phyloP scores from a whole-genome alignment of 305 asterid genomes.

The Fraxinus sp. region DNA sequence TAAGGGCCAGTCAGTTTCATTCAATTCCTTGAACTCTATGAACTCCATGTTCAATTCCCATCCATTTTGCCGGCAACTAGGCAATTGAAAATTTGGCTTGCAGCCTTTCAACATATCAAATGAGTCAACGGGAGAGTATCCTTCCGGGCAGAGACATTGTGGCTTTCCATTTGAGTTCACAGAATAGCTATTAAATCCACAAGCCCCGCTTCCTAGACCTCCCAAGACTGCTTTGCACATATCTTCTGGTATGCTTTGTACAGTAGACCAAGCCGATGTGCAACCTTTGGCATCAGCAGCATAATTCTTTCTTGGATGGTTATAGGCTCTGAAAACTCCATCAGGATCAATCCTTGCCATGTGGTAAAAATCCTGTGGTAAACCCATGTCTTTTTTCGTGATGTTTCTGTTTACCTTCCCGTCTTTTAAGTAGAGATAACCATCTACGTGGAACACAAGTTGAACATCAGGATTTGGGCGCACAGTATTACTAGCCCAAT shows the following conservation, averaged over 20 bases:
- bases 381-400: background rate
- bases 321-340: constrained; percentile 35
- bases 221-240: constrained; percentile 14
- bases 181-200: constrained; percentile 39
- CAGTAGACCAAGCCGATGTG: constrained; percentile 23
- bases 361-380: constrained; percentile 22
- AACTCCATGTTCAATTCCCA: constrained; percentile 18
- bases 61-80: constrained; percentile 27
- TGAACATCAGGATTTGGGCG: background rate
- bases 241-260: constrained; percentile 19
- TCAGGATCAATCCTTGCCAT: constrained; percentile 33
- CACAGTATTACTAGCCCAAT: constrained; percentile 17
- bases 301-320: constrained; percentile 18
- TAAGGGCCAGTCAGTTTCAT: constrained; percentile 30
- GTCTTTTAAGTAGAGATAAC: constrained; percentile 25
- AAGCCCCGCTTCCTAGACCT: constrained; percentile 30
- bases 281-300: constrained; percentile 16
- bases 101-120: constrained; percentile 22
- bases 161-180: constrained; percentile 28
- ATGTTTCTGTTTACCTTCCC: background rate
- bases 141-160: constrained; percentile 24
- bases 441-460: constrained; percentile 31
- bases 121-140: constrained; percentile 29
- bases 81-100: constrained; percentile 26
- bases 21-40: constrained; percentile 27